These are phyloP conservation scores for Hymenotorrendiella dingleyae DNA, from an alignment of 2,329 filamentous ascomycete genomes.

Conservation along the genomic window DNA sequence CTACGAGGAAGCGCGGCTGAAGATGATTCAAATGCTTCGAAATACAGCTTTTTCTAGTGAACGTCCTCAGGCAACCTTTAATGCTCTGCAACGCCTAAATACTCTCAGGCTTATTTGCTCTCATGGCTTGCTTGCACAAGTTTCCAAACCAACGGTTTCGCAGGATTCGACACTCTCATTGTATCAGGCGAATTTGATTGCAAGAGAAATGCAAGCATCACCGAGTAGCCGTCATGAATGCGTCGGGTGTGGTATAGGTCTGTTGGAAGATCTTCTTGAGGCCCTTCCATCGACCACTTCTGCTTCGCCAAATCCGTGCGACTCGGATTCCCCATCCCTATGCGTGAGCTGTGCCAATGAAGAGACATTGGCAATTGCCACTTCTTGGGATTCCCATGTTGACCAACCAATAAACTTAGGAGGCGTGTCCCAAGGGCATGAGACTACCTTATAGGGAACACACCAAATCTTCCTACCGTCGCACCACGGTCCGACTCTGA, in stretches of 20 bases:
- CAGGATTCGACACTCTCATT: not conserved
- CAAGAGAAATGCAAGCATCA: too few relatives aligned
- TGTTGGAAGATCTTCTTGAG: slow-evolving; percentile 7
- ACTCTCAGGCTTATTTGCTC: slow-evolving; percentile 2
- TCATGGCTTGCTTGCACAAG: slow-evolving; percentile 1
- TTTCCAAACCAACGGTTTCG: not conserved
- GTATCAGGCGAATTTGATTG: too few relatives aligned
- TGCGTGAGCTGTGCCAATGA: not conserved
- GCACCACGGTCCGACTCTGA: too few relatives aligned
- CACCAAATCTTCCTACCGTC: too few relatives aligned
- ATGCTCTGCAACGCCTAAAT: not conserved
- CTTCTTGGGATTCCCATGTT: too few relatives aligned
- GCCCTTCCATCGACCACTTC: not conserved
- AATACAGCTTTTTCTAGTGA: not conserved
- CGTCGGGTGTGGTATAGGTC: slow-evolving; percentile 4
- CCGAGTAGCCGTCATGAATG: too few relatives aligned
- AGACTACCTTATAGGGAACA: too few relatives aligned
- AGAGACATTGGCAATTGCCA: too few relatives aligned
- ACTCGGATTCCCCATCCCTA: not conserved
- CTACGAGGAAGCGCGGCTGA: slow-evolving; percentile 3
- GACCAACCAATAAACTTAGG: too few relatives aligned
- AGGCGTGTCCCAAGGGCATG: too few relatives aligned
- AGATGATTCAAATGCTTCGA: not conserved
- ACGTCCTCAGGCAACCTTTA: not conserved
- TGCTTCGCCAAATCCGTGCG: not conserved